These are phyloP conservation scores for Gilbertella persicaria DNA, from an alignment of 371 early-diverging fungal species.

Conservation along the genomic window DNA sequence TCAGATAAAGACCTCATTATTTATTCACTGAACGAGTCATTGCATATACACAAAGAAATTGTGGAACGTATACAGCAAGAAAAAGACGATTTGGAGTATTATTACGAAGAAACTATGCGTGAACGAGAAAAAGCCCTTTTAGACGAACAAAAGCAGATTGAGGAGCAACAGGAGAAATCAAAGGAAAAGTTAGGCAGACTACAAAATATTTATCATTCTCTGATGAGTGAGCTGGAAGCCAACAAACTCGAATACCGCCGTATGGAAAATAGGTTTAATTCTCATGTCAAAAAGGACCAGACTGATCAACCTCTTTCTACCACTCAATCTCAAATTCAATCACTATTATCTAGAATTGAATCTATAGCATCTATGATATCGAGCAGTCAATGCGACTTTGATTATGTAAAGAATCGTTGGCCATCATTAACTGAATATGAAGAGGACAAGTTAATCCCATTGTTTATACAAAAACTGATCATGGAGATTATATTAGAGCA, in stretches of 20 bases:
- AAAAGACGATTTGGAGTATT: constrained; percentile 26
- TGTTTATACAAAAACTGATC: constrained; percentile 31
- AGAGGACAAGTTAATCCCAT: too few relatives aligned
- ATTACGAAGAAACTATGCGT: constrained; percentile 10
- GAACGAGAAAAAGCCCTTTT: constrained; percentile 2
- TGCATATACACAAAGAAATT: constrained; percentile 45
- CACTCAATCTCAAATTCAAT: background rate
- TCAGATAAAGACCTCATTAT: constrained; percentile 47
- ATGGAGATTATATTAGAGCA: constrained; percentile 21
- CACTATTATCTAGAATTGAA: background rate
- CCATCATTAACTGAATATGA: too few relatives aligned
- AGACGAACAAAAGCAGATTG: background rate
- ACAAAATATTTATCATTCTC: constrained; percentile 11
- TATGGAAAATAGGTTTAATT: constrained; percentile 41
- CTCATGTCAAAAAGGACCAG: constrained; percentile 28
- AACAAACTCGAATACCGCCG: constrained; percentile 30
- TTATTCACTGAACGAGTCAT: constrained; percentile 38
- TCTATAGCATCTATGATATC: background rate
- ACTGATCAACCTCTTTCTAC: constrained; percentile 25
- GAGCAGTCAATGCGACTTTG: too few relatives aligned
- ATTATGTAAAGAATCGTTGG: too few relatives aligned
- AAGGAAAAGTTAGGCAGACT: constrained; percentile 1
- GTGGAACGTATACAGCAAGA: constrained; percentile 37
- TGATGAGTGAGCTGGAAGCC: constrained; percentile 26
- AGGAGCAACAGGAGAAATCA: constrained; percentile 7